Conservation (phyloP, 768 basidiomycete genomes). For the Phaeotremella fagi region DNA sequence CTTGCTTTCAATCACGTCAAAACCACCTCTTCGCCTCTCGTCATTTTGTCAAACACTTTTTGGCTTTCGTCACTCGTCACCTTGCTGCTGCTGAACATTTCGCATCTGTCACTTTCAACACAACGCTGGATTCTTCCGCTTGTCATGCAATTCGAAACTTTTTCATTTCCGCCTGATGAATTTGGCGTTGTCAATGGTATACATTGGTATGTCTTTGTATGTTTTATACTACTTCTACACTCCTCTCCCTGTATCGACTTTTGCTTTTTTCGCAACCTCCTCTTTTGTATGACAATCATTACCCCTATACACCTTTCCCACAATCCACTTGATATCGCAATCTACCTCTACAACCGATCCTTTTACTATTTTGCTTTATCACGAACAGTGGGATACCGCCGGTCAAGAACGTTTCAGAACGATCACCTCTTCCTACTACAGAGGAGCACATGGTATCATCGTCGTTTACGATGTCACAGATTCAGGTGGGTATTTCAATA, state of each 20-base stretch:
- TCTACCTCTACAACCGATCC: slow-evolving; percentile 6
- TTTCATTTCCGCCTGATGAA: slow-evolving; percentile 8
- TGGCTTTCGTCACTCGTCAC: too few relatives aligned
- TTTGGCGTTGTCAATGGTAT: slow-evolving; percentile 5
- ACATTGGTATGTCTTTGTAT: slow-evolving; percentile 14
- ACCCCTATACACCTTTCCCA: neutral
- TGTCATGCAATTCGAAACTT: too few relatives aligned
- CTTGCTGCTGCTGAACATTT: too few relatives aligned
- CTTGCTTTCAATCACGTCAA: too few relatives aligned
- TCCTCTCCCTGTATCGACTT: neutral
- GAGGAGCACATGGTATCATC: slow-evolving; percentile 96
- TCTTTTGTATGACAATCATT: neutral
- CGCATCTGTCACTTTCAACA: too few relatives aligned
- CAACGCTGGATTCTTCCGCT: too few relatives aligned
- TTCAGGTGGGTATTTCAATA: slow-evolving; percentile 59
- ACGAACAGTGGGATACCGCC: slow-evolving; percentile 89
- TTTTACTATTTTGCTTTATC: slow-evolving; percentile 4
- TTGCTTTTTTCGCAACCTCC: neutral
- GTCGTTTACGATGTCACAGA: slow-evolving; percentile 84
- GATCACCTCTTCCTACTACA: slow-evolving; percentile 98
- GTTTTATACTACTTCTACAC: slow-evolving; percentile 2
- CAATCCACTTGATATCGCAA: slow-evolving; percentile 4
- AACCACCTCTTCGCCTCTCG: too few relatives aligned
- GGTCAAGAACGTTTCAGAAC: slow-evolving; percentile 98
- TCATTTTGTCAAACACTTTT: too few relatives aligned